Percentiles rank a stretch among this genome's conserved stretches.
Conservation (phyloP, 2,329 filamentous ascomycete species). For the Coniochaeta sp. region DNA sequence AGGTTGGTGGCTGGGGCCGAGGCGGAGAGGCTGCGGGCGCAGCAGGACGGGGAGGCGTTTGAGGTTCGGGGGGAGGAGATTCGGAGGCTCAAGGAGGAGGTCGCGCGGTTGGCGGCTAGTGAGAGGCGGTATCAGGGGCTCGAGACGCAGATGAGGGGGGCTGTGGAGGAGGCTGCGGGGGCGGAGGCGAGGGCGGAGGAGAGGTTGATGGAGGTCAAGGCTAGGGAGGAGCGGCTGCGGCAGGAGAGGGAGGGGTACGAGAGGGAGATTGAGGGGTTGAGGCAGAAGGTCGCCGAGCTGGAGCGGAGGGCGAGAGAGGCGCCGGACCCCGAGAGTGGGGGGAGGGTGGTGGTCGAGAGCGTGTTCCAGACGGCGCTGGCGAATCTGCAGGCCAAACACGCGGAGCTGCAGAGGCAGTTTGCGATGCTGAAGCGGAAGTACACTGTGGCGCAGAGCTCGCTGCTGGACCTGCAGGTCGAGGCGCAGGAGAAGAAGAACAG, state of each 20-base stretch:
- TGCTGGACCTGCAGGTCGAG: slow-evolving; percentile 38
- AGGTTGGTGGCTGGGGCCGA: slow-evolving; percentile 62
- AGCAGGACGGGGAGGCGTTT: slow-evolving; percentile 56
- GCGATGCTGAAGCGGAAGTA: slow-evolving; percentile 42
- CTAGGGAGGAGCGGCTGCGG: slow-evolving; percentile 38
- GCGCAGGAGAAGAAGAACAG: slow-evolving; percentile 14
- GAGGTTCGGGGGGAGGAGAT: slow-evolving; percentile 55
- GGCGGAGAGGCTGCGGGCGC: slow-evolving; percentile 55
- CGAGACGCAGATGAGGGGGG: slow-evolving; percentile 50
- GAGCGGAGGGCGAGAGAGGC: not conserved
- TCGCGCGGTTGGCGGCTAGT: slow-evolving; percentile 51
- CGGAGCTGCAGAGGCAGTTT: slow-evolving; percentile 45
- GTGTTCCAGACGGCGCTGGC: slow-evolving; percentile 37
- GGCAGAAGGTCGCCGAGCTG: slow-evolving; percentile 32
- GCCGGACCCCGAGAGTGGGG: slow-evolving; percentile 15
- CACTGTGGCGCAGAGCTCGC: slow-evolving; percentile 39
- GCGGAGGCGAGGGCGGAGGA: slow-evolving; percentile 52
- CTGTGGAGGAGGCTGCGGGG: slow-evolving; percentile 49
- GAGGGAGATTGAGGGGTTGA: slow-evolving; percentile 39
- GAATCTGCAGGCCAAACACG: slow-evolving; percentile 44
- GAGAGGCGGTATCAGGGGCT: slow-evolving; percentile 57
- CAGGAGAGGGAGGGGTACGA: slow-evolving; percentile 35
- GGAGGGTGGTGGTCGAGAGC: slow-evolving; percentile 16
- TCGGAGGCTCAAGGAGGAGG: slow-evolving; percentile 49
- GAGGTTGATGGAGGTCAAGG: slow-evolving; percentile 49